Base-by-base conservation (phyloP, 345 rosid species). In the Populus alba region DNA sequence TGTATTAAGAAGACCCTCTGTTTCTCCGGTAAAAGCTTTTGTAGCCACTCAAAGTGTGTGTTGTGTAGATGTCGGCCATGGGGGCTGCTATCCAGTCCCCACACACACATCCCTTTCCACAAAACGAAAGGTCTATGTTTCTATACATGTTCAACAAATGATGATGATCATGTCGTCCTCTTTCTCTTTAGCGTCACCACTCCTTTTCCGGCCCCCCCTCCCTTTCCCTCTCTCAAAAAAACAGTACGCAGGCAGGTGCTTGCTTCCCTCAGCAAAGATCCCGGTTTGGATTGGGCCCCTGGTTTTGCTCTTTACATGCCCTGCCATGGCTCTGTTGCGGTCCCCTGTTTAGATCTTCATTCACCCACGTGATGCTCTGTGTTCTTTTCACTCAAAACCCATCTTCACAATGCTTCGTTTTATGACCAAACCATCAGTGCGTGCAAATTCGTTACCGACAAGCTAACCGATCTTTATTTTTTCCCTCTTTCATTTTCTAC, bases 61-160 rank as follows among this genome's bases (percentile, higher is more conserved):
- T 27, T 23, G 71, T 70, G 63, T 55, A 70, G 38, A 57, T 85
- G 90, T 87, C 86, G 90, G 92, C 92, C 92, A 89, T 89, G 92
- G 86, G 87, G 81, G 11, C 29, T 66, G 71, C 7, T 16, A 23
- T 23, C 27, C 33, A 31, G 74, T 67, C 73, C 76, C 79, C 79
- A 75, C 81, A 8, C 13, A 20, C 20, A 25, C 61, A 76, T 51
- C 65, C 17, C 27, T 51, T 78, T 72, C 49, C 55, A 17, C 45
- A 11, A 1, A 11, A 51, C 39, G 29, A 27, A 66, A 61, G 78
- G 72, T 65, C 25, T 22, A 13, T 68, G 22, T 55, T 67, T 69
- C 12, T 39, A 29, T 43, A 11, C 1, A 43, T 41, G 68, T 70
- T 69, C 76, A 77, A 70, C 73, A 70, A 83, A 79, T 79, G 80